Evolutionary conservation across 805 yeast species (phyloP).

Genomic region (Monosporozyma servazzii): DNA sequence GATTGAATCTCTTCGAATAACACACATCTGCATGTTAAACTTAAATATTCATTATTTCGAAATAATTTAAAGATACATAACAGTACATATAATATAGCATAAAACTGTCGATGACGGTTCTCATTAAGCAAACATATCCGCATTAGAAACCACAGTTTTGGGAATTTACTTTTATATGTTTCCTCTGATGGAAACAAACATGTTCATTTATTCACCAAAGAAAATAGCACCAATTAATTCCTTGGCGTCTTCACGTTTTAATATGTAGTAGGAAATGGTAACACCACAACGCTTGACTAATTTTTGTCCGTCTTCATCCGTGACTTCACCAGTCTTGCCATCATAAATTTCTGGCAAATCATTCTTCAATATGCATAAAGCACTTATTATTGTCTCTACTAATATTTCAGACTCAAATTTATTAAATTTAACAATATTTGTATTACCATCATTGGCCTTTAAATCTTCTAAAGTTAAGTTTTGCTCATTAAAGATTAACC

Average conservation of each 20-base stretch:
- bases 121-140: neutral
- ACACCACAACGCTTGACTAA: constrained; percentile 54
- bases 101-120: neutral
- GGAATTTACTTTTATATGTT: neutral
- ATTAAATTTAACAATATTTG: constrained; percentile 24
- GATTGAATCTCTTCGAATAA: too few relatives aligned
- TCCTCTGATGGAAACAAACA: neutral
- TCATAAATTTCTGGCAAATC: constrained; percentile 25
- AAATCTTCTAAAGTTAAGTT: constrained; percentile 16
- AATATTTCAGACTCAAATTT: constrained; percentile 42
- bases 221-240: constrained; percentile 56
- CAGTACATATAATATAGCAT: neutral
- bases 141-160: neutral
- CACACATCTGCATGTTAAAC: neutral
- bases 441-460: constrained; percentile 7
- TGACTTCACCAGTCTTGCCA: constrained; percentile 31
- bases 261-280: constrained; percentile 41
- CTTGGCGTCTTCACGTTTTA: constrained; percentile 39
- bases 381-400: constrained; percentile 43
- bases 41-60: neutral
- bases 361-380: constrained; percentile 40
- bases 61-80: neutral
- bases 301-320: constrained; percentile 33
- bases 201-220: constrained; percentile 46
- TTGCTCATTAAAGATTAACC: constrained; percentile 40